These are phyloP conservation scores for Starmerella kuoi DNA, from an alignment of 805 yeast species.

Conservation along the genomic window DNA sequence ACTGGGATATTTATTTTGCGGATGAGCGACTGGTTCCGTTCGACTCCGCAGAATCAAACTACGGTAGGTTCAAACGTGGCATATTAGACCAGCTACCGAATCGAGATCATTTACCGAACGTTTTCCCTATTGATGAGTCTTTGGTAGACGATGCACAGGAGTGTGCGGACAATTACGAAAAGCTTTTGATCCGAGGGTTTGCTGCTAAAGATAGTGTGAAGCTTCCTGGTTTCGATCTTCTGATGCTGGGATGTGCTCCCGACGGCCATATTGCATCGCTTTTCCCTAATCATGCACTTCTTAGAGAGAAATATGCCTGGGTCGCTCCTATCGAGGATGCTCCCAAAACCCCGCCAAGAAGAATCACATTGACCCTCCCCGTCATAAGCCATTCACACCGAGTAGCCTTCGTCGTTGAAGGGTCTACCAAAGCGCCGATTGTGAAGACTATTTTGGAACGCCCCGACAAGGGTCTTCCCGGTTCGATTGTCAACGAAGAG, in stretches of 20 bases:
- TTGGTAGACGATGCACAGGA: slow-evolving; percentile 55
- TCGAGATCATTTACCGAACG: slow-evolving; percentile 45
- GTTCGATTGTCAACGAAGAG: slow-evolving; percentile 82
- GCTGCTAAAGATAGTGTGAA: slow-evolving; percentile 95
- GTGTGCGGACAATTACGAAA: slow-evolving; percentile 89
- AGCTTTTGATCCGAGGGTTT: slow-evolving; percentile 71
- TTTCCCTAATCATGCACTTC: slow-evolving; percentile 80
- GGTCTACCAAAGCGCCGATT: slow-evolving; percentile 87
- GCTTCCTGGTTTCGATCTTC: slow-evolving; percentile 84
- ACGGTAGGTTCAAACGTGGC: slow-evolving; percentile 75
- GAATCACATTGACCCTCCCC: slow-evolving; percentile 86
- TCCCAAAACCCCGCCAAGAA: slow-evolving; percentile 72
- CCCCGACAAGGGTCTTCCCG: slow-evolving; percentile 92
- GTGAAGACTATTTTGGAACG: slow-evolving; percentile 87
- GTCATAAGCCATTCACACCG: slow-evolving; percentile 88
- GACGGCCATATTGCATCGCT: slow-evolving; percentile 97
- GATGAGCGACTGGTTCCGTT: slow-evolving; percentile 92
- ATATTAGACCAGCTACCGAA: slow-evolving; percentile 58
- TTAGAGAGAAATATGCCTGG: slow-evolving; percentile 89
- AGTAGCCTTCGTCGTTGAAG: slow-evolving; percentile 92
- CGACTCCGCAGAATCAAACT: slow-evolving; percentile 69
- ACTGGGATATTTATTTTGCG: slow-evolving; percentile 93
- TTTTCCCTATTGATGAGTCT: slow-evolving; percentile 71
- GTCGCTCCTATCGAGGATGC: slow-evolving; percentile 86
- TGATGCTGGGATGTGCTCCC: slow-evolving; percentile 93